Percentiles rank a stretch among this genome's conserved stretches.
phyloP scores from a whole-genome alignment of 768 basidiomycete genomes.

The Leccinellum albellum region DNA sequence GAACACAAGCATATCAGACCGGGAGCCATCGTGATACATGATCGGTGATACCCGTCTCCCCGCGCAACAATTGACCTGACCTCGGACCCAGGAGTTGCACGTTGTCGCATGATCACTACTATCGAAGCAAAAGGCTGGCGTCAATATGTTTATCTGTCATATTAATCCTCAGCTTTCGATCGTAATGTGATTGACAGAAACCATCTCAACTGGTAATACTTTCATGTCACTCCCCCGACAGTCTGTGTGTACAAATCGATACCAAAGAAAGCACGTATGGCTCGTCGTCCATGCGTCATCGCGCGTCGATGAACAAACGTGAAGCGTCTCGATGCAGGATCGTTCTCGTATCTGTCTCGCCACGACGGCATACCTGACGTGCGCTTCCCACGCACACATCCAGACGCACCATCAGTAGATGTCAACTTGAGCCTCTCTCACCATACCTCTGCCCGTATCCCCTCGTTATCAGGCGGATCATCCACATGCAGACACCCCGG shows the following conservation, averaged over 20 bases:
- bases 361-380: constrained; percentile 1
- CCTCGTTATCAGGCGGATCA: constrained; percentile 12
- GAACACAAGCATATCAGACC: background rate
- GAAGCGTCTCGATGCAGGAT: constrained; percentile 16
- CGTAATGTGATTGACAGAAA: background rate
- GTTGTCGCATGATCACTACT: too few species aligned
- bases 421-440: constrained; percentile 6
- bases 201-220: background rate
- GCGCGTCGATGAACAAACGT: constrained; percentile 6
- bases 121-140: background rate
- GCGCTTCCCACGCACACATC: background rate
- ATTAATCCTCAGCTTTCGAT: background rate
- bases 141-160: background rate
- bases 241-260: constrained; percentile 13
- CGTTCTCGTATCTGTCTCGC: constrained; percentile 22
- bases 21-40: background rate
- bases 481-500: constrained; percentile 11
- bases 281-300: background rate
- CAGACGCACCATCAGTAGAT: background rate
- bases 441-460: constrained; percentile 2
- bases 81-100: background rate
- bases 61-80: background rate
- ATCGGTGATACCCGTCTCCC: background rate
- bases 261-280: background rate
- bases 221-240: too few species aligned